phyloP scores from a whole-genome alignment of 345 rosid genomes.

The Nephelium lappaceum region DNA sequence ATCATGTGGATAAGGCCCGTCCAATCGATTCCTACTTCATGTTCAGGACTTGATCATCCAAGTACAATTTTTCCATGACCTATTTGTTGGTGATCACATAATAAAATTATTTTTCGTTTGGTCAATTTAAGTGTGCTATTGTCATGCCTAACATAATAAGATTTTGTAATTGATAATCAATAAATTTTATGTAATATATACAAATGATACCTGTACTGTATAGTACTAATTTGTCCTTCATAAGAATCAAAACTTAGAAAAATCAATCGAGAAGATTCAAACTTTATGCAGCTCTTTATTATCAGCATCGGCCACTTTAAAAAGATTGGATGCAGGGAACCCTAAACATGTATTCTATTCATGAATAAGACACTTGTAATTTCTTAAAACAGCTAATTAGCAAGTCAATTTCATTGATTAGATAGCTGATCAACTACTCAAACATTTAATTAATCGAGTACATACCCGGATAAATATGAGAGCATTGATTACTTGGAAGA shows the following conservation, averaged over 20 bases:
- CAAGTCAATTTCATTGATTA: not conserved
- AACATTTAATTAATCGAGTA: not conserved
- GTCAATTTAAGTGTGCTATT: conserved; percentile 15
- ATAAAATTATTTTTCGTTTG: not conserved
- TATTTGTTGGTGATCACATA: not conserved
- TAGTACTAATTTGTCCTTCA: not conserved
- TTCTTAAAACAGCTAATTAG: not conserved
- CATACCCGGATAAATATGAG: not conserved
- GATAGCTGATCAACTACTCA: conserved; percentile 1
- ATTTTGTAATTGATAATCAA: too few relatives aligned
- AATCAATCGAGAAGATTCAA: not conserved
- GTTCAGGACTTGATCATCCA: not conserved
- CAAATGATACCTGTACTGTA: not conserved
- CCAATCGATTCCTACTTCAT: not conserved
- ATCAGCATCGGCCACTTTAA: not conserved
- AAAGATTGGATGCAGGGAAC: not conserved
- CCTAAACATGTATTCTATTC: not conserved
- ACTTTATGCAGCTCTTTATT: not conserved
- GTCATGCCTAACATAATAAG: not conserved
- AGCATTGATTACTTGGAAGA: not conserved
- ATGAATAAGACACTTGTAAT: not conserved
- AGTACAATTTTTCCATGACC: not conserved
- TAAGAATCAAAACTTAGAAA: not conserved
- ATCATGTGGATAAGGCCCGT: not conserved
- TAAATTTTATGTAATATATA: too few relatives aligned